These are phyloP conservation scores for Limonium bicolor DNA, from an alignment of 148 eudicot species.

Conservation along the genomic window DNA sequence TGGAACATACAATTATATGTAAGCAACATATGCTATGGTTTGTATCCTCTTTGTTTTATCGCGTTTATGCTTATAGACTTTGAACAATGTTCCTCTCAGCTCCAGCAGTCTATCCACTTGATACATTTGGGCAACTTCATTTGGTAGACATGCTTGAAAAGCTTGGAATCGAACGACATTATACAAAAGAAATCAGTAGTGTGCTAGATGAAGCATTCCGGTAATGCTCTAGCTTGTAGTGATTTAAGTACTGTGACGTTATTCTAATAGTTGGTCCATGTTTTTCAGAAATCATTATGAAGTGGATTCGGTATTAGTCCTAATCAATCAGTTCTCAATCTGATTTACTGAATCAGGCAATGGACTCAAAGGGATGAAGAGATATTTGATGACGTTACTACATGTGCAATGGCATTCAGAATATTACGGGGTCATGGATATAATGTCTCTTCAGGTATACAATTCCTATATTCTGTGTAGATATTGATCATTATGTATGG, in stretches of 20 bases:
- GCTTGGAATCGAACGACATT: conserved; percentile 28
- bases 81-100: conserved; percentile 13
- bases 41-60: neutral
- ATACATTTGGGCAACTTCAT: conserved; percentile 21
- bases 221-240: no score
- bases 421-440: conserved; percentile 61
- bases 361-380: conserved; percentile 54
- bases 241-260: no score
- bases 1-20: neutral
- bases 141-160: conserved; percentile 32
- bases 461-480: no score
- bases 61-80: neutral
- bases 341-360: no score
- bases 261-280: no score
- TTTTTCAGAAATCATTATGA: no score
- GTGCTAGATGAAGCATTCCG: conserved; percentile 26
- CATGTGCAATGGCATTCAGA: conserved; percentile 67
- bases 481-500: conserved; percentile 2
- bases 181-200: conserved; percentile 19
- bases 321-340: no score
- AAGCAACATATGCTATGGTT: neutral
- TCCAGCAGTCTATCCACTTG: conserved; percentile 30
- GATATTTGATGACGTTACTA: conserved; percentile 45
- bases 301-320: no score
- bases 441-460: conserved; percentile 79